Percentiles rank a stretch among this genome's conserved stretches.
Conservation (phyloP, 1,284 basidiomycete genomes). For the Pseudozyma pruni region DNA sequence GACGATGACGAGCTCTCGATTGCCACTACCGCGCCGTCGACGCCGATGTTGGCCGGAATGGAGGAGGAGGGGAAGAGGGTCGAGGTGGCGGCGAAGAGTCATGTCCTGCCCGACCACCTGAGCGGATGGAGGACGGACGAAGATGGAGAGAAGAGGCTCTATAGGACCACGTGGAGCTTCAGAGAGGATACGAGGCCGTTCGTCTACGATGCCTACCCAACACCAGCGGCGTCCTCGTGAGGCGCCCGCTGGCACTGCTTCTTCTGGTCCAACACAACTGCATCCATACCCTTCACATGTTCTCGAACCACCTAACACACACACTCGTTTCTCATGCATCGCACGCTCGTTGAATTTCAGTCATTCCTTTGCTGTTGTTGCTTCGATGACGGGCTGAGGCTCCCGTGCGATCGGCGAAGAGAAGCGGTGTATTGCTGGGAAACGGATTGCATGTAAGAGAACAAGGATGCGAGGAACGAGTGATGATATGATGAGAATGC, state of each 20-base stretch:
- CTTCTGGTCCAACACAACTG: neutral
- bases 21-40: conserved; percentile 21
- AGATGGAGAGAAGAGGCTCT: conserved; percentile 21
- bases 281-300: neutral
- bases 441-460: neutral
- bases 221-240: neutral
- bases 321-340: neutral
- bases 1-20: conserved; percentile 17
- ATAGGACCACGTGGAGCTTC: conserved; percentile 33
- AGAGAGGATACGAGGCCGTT: conserved; percentile 32
- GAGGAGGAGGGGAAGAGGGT: conserved; percentile 5
- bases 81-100: neutral
- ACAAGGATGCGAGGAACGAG: conserved; percentile 1
- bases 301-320: neutral
- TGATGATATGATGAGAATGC: conserved; percentile 3
- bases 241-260: neutral
- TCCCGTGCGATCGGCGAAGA: too few species aligned
- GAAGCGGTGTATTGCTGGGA: conserved; percentile 5
- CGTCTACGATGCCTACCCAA: conserved; percentile 20
- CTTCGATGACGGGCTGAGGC: too few species aligned
- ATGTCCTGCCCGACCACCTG: conserved; percentile 15
- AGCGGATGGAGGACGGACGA: conserved; percentile 25
- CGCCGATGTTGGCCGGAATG: conserved; percentile 10
- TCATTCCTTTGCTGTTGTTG: too few species aligned
- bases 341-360: too few species aligned